A percentile compares a stretch with the other conserved stretches of the same genome.
These are phyloP conservation scores for Lentinula edodes DNA, from an alignment of 768 basidiomycete species.

Conservation along the genomic window DNA sequence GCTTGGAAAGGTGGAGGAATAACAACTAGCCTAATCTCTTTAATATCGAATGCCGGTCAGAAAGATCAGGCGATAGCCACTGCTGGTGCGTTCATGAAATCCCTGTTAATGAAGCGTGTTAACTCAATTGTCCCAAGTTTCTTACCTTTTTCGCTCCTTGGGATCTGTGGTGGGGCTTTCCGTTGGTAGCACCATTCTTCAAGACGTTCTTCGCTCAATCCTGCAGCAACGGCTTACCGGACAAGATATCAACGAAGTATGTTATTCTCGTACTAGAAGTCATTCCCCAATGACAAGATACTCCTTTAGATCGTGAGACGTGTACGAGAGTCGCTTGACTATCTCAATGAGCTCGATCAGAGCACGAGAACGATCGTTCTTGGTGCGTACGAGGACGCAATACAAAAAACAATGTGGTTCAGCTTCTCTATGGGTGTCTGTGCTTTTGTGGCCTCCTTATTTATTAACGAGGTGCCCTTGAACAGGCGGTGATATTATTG, in stretches of 20 bases:
- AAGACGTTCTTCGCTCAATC: slow-evolving; percentile 39
- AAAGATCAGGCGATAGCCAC: slow-evolving; percentile 63
- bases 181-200: slow-evolving; percentile 50
- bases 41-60: slow-evolving; percentile 59
- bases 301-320: slow-evolving; percentile 36
- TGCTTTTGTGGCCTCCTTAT: slow-evolving; percentile 39
- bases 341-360: slow-evolving; percentile 39
- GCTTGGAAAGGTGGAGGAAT: slow-evolving; percentile 37
- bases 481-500: not conserved
- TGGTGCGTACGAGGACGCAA: slow-evolving; percentile 37
- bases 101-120: not conserved
- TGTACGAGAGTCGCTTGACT: slow-evolving; percentile 45
- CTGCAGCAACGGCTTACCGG: slow-evolving; percentile 33
- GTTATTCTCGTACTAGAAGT: slow-evolving; percentile 8
- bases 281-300: not conserved
- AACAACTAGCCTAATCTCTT: slow-evolving; percentile 52
- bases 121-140: slow-evolving; percentile 29
- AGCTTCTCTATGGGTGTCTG: slow-evolving; percentile 33
- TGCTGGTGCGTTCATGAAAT: slow-evolving; percentile 34
- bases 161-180: slow-evolving; percentile 56
- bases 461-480: slow-evolving; percentile 46
- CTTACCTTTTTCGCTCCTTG: slow-evolving; percentile 62
- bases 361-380: slow-evolving; percentile 31
- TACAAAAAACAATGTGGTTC: slow-evolving; percentile 45
- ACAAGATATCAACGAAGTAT: slow-evolving; percentile 47